Evolutionary conservation across 1,284 basidiomycete genomes (phyloP).

Genomic region (Fistulina hepatica): DNA sequence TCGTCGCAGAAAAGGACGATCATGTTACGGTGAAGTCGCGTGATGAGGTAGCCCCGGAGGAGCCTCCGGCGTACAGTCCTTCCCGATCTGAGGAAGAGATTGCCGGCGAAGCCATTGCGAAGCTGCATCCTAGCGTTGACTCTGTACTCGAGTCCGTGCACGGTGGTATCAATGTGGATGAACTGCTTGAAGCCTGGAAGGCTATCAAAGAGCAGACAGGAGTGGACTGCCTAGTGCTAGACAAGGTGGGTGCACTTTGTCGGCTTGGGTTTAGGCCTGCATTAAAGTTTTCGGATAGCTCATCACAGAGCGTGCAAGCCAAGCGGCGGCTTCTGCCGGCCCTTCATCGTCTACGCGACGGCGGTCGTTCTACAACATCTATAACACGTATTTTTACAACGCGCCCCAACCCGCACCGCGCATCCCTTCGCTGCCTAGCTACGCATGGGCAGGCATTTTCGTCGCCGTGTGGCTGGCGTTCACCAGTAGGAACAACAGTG

Average conservation of each 20-base stretch:
- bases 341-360: conserved; percentile 15
- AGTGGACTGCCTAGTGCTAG: conserved; percentile 65
- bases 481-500: no score
- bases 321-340: conserved; percentile 18
- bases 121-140: conserved; percentile 62
- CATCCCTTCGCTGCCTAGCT: conserved; percentile 19
- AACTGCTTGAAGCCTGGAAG: conserved; percentile 59
- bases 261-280: no score
- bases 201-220: conserved; percentile 68
- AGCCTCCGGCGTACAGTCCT: conserved; percentile 62
- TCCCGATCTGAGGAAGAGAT: conserved; percentile 33
- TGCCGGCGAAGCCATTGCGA: conserved; percentile 40
- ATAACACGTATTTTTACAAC: conserved; percentile 70
- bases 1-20: conserved; percentile 42
- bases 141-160: no score
- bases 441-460: conserved; percentile 18
- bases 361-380: conserved; percentile 67
- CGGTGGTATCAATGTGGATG: no score
- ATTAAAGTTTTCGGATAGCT: conserved; percentile 35
- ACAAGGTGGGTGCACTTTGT: no score
- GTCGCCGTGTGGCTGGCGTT: conserved; percentile 25
- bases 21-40: conserved; percentile 48
- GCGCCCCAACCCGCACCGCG: conserved; percentile 21
- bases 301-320: conserved; percentile 21
- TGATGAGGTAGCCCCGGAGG: conserved; percentile 21